Percentiles rank a stretch among this genome's conserved stretches.
These are phyloP conservation scores for Trichophyton simii DNA, from an alignment of 2,329 filamentous ascomycete genomes.

Conservation along the genomic window DNA sequence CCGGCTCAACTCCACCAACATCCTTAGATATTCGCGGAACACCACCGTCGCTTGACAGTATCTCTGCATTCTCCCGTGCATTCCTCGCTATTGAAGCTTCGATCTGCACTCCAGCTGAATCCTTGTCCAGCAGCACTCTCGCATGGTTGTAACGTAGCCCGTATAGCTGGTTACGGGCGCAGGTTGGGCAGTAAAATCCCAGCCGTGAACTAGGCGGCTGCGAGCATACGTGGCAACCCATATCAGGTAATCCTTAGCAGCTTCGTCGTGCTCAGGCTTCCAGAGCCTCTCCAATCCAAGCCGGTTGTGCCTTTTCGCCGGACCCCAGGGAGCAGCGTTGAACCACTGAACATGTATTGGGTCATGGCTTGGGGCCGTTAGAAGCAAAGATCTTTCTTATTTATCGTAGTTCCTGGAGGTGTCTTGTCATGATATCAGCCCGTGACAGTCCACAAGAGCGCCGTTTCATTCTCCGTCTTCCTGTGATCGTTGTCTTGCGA, in stretches of 20 bases:
- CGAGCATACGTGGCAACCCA: conserved; percentile 59
- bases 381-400: not conserved
- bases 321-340: conserved; percentile 3
- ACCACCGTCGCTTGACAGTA: not conserved
- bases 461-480: not conserved
- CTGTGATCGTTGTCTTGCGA: too few relatives aligned
- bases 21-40: not conserved
- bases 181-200: conserved; percentile 56
- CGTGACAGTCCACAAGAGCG: conserved; percentile 14
- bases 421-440: not conserved
- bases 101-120: conserved; percentile 38
- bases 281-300: not conserved
- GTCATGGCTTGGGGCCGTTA: not conserved
- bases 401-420: not conserved
- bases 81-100: conserved; percentile 19
- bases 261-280: not conserved
- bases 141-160: conserved; percentile 50
- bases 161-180: conserved; percentile 58
- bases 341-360: not conserved
- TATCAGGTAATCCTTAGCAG: conserved; percentile 23
- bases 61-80: not conserved
- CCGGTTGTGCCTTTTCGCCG: not conserved
- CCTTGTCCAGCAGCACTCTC: conserved; percentile 50
- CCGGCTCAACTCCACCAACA: not conserved
- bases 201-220: conserved; percentile 43